Conservation (phyloP, 208 protist genomes). For the Acanthamoeba healyi region DNA sequence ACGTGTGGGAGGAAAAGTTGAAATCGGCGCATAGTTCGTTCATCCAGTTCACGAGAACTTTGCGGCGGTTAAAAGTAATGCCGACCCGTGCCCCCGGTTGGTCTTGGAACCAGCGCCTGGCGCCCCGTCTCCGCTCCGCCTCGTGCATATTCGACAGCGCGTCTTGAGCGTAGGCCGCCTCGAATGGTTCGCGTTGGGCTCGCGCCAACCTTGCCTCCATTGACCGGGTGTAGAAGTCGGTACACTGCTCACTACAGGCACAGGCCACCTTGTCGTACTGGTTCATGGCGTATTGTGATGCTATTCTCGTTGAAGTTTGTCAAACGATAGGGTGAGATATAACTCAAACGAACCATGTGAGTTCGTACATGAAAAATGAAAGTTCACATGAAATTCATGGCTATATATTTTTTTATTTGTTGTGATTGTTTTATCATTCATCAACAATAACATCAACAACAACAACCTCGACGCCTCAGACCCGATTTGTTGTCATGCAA, state of each 20-base stretch:
- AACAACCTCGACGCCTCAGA: background rate
- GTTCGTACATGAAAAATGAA: background rate
- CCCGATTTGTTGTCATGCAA: background rate
- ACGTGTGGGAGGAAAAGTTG: background rate
- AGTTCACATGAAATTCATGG: background rate
- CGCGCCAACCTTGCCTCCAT: background rate
- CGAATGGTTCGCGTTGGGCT: background rate
- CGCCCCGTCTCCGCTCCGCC: background rate
- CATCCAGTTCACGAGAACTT: background rate
- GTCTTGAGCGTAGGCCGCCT: background rate
- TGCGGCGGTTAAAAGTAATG: background rate
- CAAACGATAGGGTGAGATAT: background rate
- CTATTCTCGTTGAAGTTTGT: background rate
- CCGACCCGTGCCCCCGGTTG: background rate
- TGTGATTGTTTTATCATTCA: slow-evolving; percentile 10
- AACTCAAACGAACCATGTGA: background rate
- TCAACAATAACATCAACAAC: background rate
- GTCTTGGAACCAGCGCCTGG: slow-evolving; percentile 5
- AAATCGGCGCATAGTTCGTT: background rate
- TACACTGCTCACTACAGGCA: background rate
- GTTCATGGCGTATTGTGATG: background rate
- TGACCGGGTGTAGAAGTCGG: background rate
- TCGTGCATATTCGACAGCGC: slow-evolving; percentile 1
- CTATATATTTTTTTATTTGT: background rate
- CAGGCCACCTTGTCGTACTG: background rate